Base-by-base conservation (phyloP, 345 rosid genomes). In the Eucalyptus tenuipes region DNA sequence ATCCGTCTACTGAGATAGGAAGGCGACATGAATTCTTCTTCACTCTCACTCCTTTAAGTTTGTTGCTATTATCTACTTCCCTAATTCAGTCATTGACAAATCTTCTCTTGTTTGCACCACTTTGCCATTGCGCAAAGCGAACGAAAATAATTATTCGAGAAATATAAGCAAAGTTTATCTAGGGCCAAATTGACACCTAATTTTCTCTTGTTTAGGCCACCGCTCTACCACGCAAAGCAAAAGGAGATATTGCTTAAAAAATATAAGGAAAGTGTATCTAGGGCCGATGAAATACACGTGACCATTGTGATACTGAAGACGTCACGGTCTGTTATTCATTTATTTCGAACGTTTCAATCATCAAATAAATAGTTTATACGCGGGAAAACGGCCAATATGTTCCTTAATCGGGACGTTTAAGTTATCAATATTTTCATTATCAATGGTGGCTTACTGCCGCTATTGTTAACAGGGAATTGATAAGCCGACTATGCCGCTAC, bases 261-360 rank as follows among this genome's bases (percentile, higher is more conserved):
- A 57, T 57, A 25, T 27, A 27, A 59, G 31, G 8, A 12, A 59
- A 59, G 66, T 3, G 31, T 7, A 29, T 29, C 37, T 29, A 61
- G 37, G 71, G 9, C 3, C 0, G 5, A 15, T 13, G 9, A 61
- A 61, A 61, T 61, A 61, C 3, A 13, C 0, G 1, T 6, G 15
- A 29, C 18, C 9, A 29, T 29, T 14, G 18, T 61, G 24, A 52
- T 52, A 52, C 0, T 17, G 24, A 52, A 52, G 71, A 61, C 1
- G 31, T 13, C 8, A 61, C 0, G 3, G 37, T 29, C 3, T 4
- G 0, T 61, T 61, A 61, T 4, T 29, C 37, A 29, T 61, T 29
- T 61, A 61, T 29, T 29, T 29, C 9, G 18, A 61, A 61, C 1
- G 9, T 64, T 64, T 64, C 18, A 7, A 13, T 64, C 9, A 29